Percentiles rank a stretch among this genome's conserved stretches.
phyloP scores from a whole-genome alignment of 208 protist species.

The Trichomonas vaginalis region DNA sequence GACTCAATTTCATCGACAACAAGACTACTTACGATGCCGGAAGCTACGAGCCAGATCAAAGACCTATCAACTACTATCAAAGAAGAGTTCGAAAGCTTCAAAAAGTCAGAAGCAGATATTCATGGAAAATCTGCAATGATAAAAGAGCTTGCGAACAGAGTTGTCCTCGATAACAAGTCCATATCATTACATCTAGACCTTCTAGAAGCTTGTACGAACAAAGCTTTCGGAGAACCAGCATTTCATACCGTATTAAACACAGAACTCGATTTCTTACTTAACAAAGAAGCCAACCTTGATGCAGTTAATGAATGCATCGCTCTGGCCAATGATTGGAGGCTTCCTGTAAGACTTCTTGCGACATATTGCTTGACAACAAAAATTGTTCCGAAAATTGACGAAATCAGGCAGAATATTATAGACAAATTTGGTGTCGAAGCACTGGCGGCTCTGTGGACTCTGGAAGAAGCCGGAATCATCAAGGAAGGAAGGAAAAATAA shows the following conservation, averaged over 20 bases:
- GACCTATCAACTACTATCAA: not conserved
- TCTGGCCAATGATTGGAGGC: not conserved
- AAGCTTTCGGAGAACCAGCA: not conserved
- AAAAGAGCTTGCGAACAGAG: not conserved
- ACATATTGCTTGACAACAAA: not conserved
- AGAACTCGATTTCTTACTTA: not conserved
- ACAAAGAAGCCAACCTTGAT: not conserved
- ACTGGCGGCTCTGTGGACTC: not conserved
- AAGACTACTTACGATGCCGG: not conserved
- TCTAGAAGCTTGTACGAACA: not conserved
- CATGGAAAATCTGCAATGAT: not conserved
- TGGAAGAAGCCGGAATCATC: not conserved
- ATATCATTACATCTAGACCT: not conserved
- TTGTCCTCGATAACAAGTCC: not conserved
- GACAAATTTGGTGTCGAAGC: not conserved
- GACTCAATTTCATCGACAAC: not conserved
- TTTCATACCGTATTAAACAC: not conserved
- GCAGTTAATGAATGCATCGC: not conserved
- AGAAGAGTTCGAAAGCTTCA: not conserved
- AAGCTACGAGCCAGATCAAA: not conserved
- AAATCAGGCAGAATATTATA: not conserved
- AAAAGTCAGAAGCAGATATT: not conserved
- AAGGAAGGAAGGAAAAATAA: not conserved
- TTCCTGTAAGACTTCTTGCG: not conserved
- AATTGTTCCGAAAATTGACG: not conserved